Evolutionary conservation across 2,329 filamentous ascomycete species (phyloP), one percentile per base, ranked within the genome.

Genomic region (Pestalotiopsis sp.): DNA sequence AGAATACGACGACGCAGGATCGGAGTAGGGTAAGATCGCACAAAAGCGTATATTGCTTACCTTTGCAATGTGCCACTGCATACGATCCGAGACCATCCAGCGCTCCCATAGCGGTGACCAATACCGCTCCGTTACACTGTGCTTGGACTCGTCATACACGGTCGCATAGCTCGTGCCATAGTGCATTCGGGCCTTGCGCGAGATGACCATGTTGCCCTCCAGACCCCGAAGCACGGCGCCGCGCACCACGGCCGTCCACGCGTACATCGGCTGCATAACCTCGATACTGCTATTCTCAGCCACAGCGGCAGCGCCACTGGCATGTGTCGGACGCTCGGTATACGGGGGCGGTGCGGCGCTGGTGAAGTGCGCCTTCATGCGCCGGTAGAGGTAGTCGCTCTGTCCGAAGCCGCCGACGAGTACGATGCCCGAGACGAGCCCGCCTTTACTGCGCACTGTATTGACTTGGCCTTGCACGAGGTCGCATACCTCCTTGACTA

Each of bases 1-100:
- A 23, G n/a, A 14, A 1, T 1, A 62, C 31, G 7, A 36, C 9
- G 31, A 36, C 5, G 31, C 31, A 7, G 31, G 31, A 36, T 36
- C 31, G 9, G 9, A 31, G 31, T 2, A 31, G 31, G 9, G 31
- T 31, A 31, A 12, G 59, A 25, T 62, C 25, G 39, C 13, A n/a
- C 52, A 12, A 17, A 17, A 17, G 31, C 36, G 36, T 36, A n/a
- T 20, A 52, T 9, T 67, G 80, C 84, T 73, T 74, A 90, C 91
- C 86, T 94, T 94, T 70, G 90, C 88, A 77, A 94, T 93, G 79
- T 94, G 92, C 93, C 93, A 95, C 80, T 94, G 91, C 92, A 95
- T 94, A 62, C 92, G 86, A 78, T 95, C 91, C 61, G 87, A 90
- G 6, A 95, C 92, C 92, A 94, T 94, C 92, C 91, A 94, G 63